Base-by-base conservation (phyloP, 2,329 filamentous ascomycete genomes). In the Ophiostoma piceae region DNA sequence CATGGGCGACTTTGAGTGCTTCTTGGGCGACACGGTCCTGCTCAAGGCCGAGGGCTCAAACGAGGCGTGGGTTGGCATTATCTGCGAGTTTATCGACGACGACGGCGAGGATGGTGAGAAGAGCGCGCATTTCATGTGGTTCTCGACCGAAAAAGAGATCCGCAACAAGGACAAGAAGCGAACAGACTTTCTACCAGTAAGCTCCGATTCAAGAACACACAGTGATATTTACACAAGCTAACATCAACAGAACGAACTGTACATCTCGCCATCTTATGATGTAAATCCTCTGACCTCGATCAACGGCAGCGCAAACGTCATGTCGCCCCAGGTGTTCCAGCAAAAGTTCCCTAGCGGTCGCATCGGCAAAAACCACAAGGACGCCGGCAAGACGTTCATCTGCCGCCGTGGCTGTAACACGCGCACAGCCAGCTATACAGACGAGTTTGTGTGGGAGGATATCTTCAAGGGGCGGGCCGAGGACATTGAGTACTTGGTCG, bases 111-210 rank as follows among this genome's bases (percentile, higher is more conserved):
- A 90, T 14, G 89, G 88, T 3, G 86, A 90, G 62, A 97, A 92
- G 82, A 88, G 89, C 35, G 94, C 91, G 69, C 91, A 90, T 73
- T 95, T 99, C 76, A 90, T 97, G 85, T 99, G 95, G 95, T 97
- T 99, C 77, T 93, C 92, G 0, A 92, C 92, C 0, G 91, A 96
- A 75, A 91, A 90, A 76, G 94, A 98, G 79, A 92, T 97, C 72
- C 87, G 90, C 37, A 95, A 92, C 75, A 90, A 89, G 77, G 86
- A 88, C 71, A 94, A 92, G 80, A 96, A 95, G 80, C 84, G 92
- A 76, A 85, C 82, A 14, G 95, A 99, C 79, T 92, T 87, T 71
- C 79, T 96, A 68, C 87, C 87, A 76, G 88, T 91, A 66, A 60
- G 68, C 32, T 39, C 32, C 16, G 16, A 16, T 7, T 47, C 4